Base-by-base conservation (phyloP, 805 yeast species). In the Wickerhamomyces hampshirensis region DNA sequence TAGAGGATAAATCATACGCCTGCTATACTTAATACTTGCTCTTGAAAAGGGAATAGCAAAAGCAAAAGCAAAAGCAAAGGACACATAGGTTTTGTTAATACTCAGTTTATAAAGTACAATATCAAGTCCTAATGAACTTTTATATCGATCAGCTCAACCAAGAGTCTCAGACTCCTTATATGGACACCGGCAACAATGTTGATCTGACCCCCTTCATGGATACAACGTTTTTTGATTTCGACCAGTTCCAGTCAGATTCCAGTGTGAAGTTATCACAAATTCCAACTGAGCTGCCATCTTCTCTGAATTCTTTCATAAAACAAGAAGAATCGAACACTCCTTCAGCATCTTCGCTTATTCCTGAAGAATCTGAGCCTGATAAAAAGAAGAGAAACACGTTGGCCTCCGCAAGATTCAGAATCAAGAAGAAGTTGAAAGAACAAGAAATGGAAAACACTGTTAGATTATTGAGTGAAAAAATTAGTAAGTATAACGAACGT, bases 361-460 rank as follows among this genome's bases (percentile, higher is more conserved):
- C 18, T 12, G 17, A 18, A 12, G 35, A 30, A 2, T 29, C 38
- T 6, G 48, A 47, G 26, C 34, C 35, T 5, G 80, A 75, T 42
- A 77, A 76, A 50, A 65, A 78, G 43, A 62, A 73, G 39, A 62
- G 82, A 43, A 77, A 77, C 51, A 75, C 84, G 2, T 76, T 77
- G 5, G 86, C 86, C 0, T 69, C 77, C 30, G 84, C 84, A 0
- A 59, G 83, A 35, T 79, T 79, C 56, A 59, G 85, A 45, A 63
- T 73, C 30, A 79, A 78, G 58, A 77, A 77, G 66, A 77, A 77
- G 53, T 50, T 69, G 43, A 75, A 66, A 52, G 82, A 77, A 46
- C 70, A 68, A 47, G 75, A 75, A 50, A 71, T 79, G 78, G 80
- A 75, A 46, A 60, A 59, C 30, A 66, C 60, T 30, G 65, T 75